phyloP scores from a whole-genome alignment of 768 basidiomycete genomes.

The Chiua virens region DNA sequence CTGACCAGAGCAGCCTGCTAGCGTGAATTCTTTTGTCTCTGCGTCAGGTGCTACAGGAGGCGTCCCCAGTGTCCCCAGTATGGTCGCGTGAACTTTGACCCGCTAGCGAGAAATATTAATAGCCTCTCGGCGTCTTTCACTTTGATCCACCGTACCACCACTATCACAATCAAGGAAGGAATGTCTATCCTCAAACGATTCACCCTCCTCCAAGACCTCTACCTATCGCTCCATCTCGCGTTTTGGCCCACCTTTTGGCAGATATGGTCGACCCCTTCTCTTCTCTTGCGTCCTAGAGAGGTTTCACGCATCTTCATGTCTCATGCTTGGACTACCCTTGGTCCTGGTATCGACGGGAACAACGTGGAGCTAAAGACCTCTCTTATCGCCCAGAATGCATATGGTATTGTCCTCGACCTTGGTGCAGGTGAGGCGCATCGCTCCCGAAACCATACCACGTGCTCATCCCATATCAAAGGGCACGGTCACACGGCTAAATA shows the following conservation, averaged over 20 bases:
- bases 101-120: not conserved
- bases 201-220: constrained; percentile 43
- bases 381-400: constrained; percentile 54
- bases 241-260: constrained; percentile 47
- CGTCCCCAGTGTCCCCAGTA: constrained; percentile 1
- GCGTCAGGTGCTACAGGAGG: not conserved
- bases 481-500: constrained; percentile 65
- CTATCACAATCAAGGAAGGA: not conserved
- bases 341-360: constrained; percentile 45
- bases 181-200: constrained; percentile 28
- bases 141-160: not conserved
- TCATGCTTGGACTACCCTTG: constrained; percentile 55
- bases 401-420: constrained; percentile 63
- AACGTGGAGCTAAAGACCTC: constrained; percentile 40
- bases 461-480: constrained; percentile 38
- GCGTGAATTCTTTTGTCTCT: too few relatives aligned
- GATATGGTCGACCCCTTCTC: constrained; percentile 39
- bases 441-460: not conserved
- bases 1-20: too few relatives aligned
- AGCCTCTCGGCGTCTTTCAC: not conserved
- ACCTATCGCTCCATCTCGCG: constrained; percentile 36
- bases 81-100: not conserved
- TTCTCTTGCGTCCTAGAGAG: constrained; percentile 45
- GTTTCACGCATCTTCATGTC: constrained; percentile 59
- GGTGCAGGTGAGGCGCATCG: constrained; percentile 52